These are phyloP conservation scores for Ceratonia siliqua DNA, from an alignment of 306 rosid genomes.

Conservation along the genomic window DNA sequence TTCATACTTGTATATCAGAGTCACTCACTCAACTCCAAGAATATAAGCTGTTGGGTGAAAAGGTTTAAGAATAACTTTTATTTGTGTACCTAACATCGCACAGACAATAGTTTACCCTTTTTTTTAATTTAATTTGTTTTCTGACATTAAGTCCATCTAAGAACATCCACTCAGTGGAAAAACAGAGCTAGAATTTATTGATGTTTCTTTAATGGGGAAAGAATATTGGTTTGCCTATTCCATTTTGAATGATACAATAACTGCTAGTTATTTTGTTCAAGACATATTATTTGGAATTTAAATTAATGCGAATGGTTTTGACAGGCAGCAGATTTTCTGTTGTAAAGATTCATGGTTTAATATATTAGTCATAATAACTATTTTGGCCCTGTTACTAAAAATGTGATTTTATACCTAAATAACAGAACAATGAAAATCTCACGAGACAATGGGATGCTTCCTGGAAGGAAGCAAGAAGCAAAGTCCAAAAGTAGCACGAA, in stretches of 20 bases:
- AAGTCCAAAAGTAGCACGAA: neutral
- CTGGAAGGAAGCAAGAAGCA: constrained; percentile 42
- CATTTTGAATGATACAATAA: neutral
- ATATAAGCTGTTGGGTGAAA: neutral
- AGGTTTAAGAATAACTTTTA: neutral
- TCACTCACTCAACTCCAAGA: neutral
- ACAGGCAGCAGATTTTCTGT: constrained; percentile 6
- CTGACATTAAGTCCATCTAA: neutral
- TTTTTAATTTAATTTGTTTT: neutral
- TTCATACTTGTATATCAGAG: neutral
- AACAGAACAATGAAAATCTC: neutral
- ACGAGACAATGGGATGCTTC: constrained; percentile 37
- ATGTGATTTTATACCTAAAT: constrained; percentile 7
- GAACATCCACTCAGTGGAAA: neutral
- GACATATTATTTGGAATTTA: constrained; percentile 10
- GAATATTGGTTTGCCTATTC: neutral
- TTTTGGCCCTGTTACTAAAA: constrained; percentile 21
- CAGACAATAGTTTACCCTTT: neutral
- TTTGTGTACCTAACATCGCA: neutral
- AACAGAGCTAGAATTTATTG: neutral
- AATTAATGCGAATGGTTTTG: constrained; percentile 24
- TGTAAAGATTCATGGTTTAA: constrained; percentile 4
- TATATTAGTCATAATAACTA: constrained; percentile 12
- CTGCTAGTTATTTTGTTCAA: constrained; percentile 9
- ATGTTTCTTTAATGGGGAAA: constrained; percentile 4